Percentiles rank a stretch among this genome's conserved stretches.
These are phyloP conservation scores for Musa balbisiana DNA, from an alignment of 202 grass and related monocot species.

Conservation along the genomic window DNA sequence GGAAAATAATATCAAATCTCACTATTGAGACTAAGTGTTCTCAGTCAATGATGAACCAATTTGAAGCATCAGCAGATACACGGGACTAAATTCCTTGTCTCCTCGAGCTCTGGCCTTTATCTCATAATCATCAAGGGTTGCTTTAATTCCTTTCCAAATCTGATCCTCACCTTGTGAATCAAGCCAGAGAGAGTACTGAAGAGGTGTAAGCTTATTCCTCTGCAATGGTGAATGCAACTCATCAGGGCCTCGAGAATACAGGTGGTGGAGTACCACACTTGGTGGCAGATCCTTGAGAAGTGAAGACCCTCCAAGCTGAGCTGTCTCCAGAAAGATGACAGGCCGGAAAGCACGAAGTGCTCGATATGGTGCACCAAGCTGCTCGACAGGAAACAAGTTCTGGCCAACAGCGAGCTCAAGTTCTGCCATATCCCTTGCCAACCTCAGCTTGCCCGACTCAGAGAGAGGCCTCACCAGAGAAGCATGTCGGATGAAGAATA, in stretches of 20 bases:
- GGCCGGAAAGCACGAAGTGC: slow-evolving; percentile 80
- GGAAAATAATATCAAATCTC: background rate
- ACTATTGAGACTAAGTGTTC: slow-evolving; percentile 14
- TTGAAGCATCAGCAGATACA: slow-evolving; percentile 82
- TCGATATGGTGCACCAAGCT: slow-evolving; percentile 79
- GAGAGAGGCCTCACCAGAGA: slow-evolving; percentile 90
- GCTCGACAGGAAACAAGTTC: slow-evolving; percentile 96
- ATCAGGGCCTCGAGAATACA: slow-evolving; percentile 78
- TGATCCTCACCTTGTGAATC: slow-evolving; percentile 85
- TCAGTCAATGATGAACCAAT: slow-evolving; percentile 52
- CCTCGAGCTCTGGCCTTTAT: slow-evolving; percentile 51
- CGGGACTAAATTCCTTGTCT: slow-evolving; percentile 76
- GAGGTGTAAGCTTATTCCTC: slow-evolving; percentile 63
- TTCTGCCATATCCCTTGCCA: slow-evolving; percentile 97
- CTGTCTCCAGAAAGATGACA: slow-evolving; percentile 81
- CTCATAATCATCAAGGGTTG: slow-evolving; percentile 79
- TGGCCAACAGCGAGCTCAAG: slow-evolving; percentile 79
- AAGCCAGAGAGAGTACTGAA: slow-evolving; percentile 87
- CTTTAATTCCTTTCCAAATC: slow-evolving; percentile 90
- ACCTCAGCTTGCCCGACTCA: slow-evolving; percentile 86
- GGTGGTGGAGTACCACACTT: slow-evolving; percentile 83
- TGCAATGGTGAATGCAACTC: slow-evolving; percentile 87
- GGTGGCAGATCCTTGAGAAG: slow-evolving; percentile 65
- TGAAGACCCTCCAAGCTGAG: slow-evolving; percentile 66
- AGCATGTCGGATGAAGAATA: slow-evolving; percentile 97